Conservation (phyloP, 2,329 filamentous ascomycete species). For the Fusarium protoensiforme region DNA sequence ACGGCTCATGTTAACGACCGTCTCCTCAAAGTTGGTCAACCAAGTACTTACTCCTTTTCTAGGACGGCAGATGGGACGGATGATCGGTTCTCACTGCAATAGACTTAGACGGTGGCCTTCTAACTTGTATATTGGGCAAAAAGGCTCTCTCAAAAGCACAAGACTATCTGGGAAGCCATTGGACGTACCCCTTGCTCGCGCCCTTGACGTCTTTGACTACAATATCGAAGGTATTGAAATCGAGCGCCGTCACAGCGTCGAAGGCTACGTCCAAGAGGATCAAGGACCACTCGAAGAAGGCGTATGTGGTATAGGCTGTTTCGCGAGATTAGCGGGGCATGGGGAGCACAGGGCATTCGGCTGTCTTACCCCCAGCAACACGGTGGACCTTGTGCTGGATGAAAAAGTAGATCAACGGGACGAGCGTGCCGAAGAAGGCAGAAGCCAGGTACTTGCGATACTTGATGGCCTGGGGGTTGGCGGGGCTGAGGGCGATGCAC, state of each 20-base stretch:
- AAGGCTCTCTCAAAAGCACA: constrained; percentile 38
- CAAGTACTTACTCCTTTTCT: constrained; percentile 78
- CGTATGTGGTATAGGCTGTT: constrained; percentile 93
- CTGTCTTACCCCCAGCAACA: constrained; percentile 83
- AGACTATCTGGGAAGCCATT: constrained; percentile 89
- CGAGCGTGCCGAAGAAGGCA: constrained; percentile 89
- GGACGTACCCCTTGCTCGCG: constrained; percentile 97
- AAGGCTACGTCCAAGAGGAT: constrained; percentile 96
- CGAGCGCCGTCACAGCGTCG: constrained; percentile 91
- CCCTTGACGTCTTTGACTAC: constrained; percentile 90
- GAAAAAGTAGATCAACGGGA: constrained; percentile 95
- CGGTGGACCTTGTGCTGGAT: constrained; percentile 98
- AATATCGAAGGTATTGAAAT: constrained; percentile 91
- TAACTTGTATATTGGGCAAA: constrained; percentile 46
- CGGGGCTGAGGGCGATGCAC: constrained; percentile 87
- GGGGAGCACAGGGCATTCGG: background rate
- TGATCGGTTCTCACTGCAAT: constrained; percentile 59
- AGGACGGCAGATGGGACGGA: constrained; percentile 61
- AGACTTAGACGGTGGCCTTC: constrained; percentile 53
- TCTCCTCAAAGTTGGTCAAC: background rate
- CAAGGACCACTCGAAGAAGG: constrained; percentile 97
- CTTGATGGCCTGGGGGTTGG: constrained; percentile 83
- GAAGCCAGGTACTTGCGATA: constrained; percentile 88
- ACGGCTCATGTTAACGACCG: constrained; percentile 34
- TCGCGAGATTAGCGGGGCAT: constrained; percentile 24